A percentile compares a stretch with the other conserved stretches of the same genome.
Evolutionary conservation across 139 green algal species (phyloP).

Genomic region (Tetraselmis striata): DNA sequence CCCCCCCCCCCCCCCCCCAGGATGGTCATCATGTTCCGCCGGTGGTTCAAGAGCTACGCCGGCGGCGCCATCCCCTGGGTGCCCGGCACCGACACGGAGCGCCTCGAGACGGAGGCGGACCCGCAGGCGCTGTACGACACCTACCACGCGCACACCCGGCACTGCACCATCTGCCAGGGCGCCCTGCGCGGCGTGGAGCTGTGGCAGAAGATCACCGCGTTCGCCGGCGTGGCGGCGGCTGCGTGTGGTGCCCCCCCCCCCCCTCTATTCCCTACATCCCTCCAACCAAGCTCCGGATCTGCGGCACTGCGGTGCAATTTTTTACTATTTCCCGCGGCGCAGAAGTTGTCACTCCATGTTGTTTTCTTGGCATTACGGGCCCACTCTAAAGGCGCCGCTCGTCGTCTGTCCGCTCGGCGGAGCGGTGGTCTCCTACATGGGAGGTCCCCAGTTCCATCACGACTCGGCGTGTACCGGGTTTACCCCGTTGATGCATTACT

Average conservation of each 20-base stretch:
- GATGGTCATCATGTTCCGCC: slow-evolving; percentile 20
- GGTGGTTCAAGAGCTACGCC: slow-evolving; percentile 10
- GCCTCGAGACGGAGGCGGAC: not conserved
- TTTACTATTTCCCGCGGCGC: too few species aligned
- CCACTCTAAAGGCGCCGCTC: too few species aligned
- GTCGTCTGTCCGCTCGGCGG: too few species aligned
- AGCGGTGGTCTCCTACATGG: too few species aligned
- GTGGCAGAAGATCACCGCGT: not conserved
- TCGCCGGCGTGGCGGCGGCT: not conserved
- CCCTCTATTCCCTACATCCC: too few species aligned
- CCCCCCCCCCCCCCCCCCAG: slow-evolving; percentile 22
- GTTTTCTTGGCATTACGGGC: too few species aligned
- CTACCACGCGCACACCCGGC: slow-evolving; percentile 10
- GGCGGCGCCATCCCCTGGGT: not conserved
- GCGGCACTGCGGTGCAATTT: too few species aligned
- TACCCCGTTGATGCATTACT: too few species aligned
- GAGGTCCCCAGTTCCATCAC: too few species aligned
- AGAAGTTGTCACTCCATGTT: too few species aligned
- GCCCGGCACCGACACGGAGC: not conserved
- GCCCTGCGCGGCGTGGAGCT: not conserved
- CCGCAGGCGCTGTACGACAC: slow-evolving; percentile 3
- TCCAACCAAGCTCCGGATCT: too few species aligned
- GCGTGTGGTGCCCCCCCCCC: not conserved
- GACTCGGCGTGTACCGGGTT: too few species aligned
- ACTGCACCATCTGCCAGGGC: not conserved